A percentile compares a stretch with the other conserved stretches of the same genome.
These are phyloP conservation scores for Aspergillus floridensis DNA, from an alignment of 2,329 filamentous ascomycete species.

Conservation along the genomic window DNA sequence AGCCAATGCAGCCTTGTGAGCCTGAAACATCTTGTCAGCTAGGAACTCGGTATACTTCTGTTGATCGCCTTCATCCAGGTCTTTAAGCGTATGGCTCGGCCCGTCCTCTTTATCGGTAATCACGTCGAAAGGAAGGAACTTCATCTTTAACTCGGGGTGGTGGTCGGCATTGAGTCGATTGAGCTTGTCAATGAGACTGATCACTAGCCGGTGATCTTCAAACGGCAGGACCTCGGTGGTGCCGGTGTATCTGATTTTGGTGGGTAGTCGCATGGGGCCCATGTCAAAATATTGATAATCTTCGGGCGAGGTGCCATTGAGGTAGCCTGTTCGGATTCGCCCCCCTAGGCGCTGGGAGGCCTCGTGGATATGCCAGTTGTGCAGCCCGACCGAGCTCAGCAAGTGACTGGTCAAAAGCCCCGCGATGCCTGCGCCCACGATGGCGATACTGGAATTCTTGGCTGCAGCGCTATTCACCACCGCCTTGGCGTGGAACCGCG, in stretches of 20 bases:
- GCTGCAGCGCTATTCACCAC: slow-evolving; percentile 1
- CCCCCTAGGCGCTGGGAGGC: slow-evolving; percentile 43
- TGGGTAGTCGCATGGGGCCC: slow-evolving; percentile 29
- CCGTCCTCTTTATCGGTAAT: slow-evolving; percentile 25
- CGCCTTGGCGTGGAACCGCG: slow-evolving; percentile 10
- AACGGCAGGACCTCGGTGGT: slow-evolving; percentile 23
- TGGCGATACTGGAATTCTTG: slow-evolving; percentile 28
- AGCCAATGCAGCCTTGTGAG: not conserved
- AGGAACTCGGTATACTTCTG: not conserved
- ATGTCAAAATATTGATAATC: slow-evolving; percentile 26
- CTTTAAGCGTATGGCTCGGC: slow-evolving; percentile 23
- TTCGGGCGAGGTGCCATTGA: slow-evolving; percentile 26
- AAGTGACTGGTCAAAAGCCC: slow-evolving; percentile 46
- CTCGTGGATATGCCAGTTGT: slow-evolving; percentile 48
- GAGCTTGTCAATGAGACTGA: slow-evolving; percentile 22
- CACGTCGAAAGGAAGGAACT: slow-evolving; percentile 34
- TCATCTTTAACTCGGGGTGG: slow-evolving; percentile 18
- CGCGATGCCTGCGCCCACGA: slow-evolving; percentile 32
- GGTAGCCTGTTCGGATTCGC: slow-evolving; percentile 43
- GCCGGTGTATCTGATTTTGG: slow-evolving; percentile 21
- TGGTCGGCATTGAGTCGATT: slow-evolving; percentile 26
- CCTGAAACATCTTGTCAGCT: not conserved
- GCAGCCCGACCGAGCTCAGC: slow-evolving; percentile 43
- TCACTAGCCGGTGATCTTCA: slow-evolving; percentile 25
- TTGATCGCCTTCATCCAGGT: not conserved